Evolutionary conservation across 352 stramenopile genomes (phyloP).

Genomic region (Phytopythium mirpurense): DNA sequence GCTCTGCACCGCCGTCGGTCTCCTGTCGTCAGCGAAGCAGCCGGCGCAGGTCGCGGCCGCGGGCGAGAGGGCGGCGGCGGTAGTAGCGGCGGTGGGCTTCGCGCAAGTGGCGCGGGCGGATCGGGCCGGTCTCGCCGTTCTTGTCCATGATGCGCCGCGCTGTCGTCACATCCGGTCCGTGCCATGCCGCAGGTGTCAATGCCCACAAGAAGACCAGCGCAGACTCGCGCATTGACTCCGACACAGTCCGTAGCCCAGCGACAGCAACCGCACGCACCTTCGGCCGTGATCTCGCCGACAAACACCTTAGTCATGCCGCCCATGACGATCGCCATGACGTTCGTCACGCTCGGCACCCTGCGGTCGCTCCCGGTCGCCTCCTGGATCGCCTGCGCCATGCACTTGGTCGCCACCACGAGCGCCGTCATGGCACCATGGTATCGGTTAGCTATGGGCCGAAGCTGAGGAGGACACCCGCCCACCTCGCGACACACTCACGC

Average conservation of each 20-base stretch:
- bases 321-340: constrained; percentile 88
- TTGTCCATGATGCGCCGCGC: constrained; percentile 78
- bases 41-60: constrained; percentile 51
- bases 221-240: too few relatives aligned
- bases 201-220: too few relatives aligned
- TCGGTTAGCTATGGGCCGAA: too few relatives aligned
- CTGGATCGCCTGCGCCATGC: constrained; percentile 74
- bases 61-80: constrained; percentile 56
- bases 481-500: constrained; percentile 32
- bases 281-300: constrained; percentile 67
- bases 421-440: too few relatives aligned
- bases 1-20: background rate
- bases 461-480: too few relatives aligned
- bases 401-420: constrained; percentile 23
- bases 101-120: constrained; percentile 65
- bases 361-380: constrained; percentile 52
- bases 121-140: constrained; percentile 68
- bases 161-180: constrained; percentile 12
- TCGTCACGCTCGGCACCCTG: constrained; percentile 53
- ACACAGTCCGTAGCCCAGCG: background rate
- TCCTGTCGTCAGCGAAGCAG: constrained; percentile 29
- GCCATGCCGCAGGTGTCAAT: too few relatives aligned
- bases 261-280: constrained; percentile 30
- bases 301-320: constrained; percentile 85
- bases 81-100: constrained; percentile 85